These are phyloP conservation scores for Cladosporium cucumerinum DNA, from an alignment of 2,329 filamentous ascomycete genomes.

Conservation along the genomic window DNA sequence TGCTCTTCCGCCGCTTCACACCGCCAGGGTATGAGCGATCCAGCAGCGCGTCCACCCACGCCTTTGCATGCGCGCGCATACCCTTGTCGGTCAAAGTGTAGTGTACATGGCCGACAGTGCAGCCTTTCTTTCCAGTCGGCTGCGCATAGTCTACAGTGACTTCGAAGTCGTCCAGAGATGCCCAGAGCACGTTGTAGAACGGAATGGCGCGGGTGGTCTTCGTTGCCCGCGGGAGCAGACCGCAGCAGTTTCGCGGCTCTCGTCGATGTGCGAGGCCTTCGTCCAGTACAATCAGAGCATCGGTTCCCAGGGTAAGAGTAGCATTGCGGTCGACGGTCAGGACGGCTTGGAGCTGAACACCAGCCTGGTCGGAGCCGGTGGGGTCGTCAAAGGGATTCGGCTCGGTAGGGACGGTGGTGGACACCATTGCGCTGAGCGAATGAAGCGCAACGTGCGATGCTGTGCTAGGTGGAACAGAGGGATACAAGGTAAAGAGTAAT, in stretches of 20 bases:
- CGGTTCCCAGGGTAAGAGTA: constrained; percentile 58
- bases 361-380: constrained; percentile 23
- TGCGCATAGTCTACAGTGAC: constrained; percentile 72
- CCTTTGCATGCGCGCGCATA: constrained; percentile 47
- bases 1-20: constrained; percentile 63
- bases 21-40: constrained; percentile 67
- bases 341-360: constrained; percentile 19
- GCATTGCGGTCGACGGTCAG: constrained; percentile 54
- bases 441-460: constrained; percentile 25
- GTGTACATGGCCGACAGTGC: constrained; percentile 60
- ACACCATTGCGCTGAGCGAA: constrained; percentile 27
- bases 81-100: constrained; percentile 56
- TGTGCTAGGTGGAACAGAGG: neutral
- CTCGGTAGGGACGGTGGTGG: constrained; percentile 9
- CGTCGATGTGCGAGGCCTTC: constrained; percentile 50
- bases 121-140: constrained; percentile 50
- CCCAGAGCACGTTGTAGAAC: constrained; percentile 83
- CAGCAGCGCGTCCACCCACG: constrained; percentile 65
- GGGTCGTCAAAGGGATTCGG: constrained; percentile 33
- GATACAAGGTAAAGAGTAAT: neutral
- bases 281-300: constrained; percentile 60
- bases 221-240: constrained; percentile 44
- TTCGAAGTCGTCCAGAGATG: constrained; percentile 57
- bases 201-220: constrained; percentile 61
- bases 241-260: constrained; percentile 54